Conservation (phyloP, 202 grass and related monocot species). For the Setaria italica region DNA sequence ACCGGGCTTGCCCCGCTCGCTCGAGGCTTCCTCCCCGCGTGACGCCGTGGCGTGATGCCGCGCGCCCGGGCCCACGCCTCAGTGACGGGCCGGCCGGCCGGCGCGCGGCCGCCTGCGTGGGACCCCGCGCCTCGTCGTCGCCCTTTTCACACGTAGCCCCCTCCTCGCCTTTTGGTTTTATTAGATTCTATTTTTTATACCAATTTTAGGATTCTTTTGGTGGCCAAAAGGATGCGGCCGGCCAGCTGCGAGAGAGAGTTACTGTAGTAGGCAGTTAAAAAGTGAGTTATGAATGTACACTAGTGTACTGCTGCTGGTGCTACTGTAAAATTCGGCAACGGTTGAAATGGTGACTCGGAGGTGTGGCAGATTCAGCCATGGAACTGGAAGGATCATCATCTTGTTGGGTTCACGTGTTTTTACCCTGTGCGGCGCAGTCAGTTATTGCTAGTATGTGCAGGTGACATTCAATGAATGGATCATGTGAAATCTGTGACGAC, state of each 20-base stretch:
- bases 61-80: neutral
- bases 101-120: neutral
- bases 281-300: conserved; percentile 28
- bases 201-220: conserved; percentile 61
- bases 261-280: conserved; percentile 4
- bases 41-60: conserved; percentile 26
- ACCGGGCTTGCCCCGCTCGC: neutral
- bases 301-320: neutral
- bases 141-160: conserved; percentile 28
- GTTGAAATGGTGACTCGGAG: conserved; percentile 20
- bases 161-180: conserved; percentile 27
- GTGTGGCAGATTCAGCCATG: conserved; percentile 26
- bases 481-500: conserved; percentile 47
- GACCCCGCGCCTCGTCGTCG: neutral
- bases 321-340: conserved; percentile 34
- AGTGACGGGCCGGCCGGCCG: conserved; percentile 1
- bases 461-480: conserved; percentile 49
- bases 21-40: conserved; percentile 28
- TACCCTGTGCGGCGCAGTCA: conserved; percentile 21
- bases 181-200: conserved; percentile 45
- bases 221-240: conserved; percentile 48
- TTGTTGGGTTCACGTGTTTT: conserved; percentile 33
- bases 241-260: conserved; percentile 19
- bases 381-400: neutral
- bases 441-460: conserved; percentile 26